These are phyloP conservation scores for Dipodascopsis uninucleata DNA, from an alignment of 805 yeast genomes.

Conservation along the genomic window DNA sequence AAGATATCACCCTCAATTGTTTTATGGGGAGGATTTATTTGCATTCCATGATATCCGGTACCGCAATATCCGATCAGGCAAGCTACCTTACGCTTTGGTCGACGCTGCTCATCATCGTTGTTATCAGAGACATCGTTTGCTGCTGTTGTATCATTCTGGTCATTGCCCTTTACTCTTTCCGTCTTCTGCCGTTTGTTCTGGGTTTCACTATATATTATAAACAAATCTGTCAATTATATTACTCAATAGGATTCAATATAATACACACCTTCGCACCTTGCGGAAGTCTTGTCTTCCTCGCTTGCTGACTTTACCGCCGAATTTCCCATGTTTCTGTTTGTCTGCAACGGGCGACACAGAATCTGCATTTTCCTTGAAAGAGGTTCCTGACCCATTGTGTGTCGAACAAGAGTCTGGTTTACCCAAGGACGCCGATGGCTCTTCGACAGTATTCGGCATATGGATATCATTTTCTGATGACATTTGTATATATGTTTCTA, in stretches of 20 bases:
- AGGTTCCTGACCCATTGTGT: neutral
- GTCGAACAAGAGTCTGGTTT: too few relatives aligned
- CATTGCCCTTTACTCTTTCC: slow-evolving; percentile 4
- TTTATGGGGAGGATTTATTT: slow-evolving; percentile 72
- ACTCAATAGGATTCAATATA: too few relatives aligned
- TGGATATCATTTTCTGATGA: too few relatives aligned
- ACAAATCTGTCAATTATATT: too few relatives aligned
- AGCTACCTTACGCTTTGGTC: slow-evolving; percentile 80
- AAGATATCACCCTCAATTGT: slow-evolving; percentile 90
- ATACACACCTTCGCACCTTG: slow-evolving; percentile 24
- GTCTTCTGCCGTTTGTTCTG: slow-evolving; percentile 2
- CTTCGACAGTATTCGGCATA: too few relatives aligned
- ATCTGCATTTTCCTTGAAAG: neutral
- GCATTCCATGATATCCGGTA: slow-evolving; percentile 96
- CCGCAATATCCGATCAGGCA: slow-evolving; percentile 92
- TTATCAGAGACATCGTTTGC: neutral
- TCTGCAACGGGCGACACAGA: too few relatives aligned
- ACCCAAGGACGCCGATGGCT: too few relatives aligned
- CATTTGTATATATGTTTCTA: too few relatives aligned
- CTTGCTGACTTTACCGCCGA: too few relatives aligned
- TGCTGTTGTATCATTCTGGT: slow-evolving; percentile 1
- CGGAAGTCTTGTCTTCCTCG: slow-evolving; percentile 4
- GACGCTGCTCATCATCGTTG: slow-evolving; percentile 29
- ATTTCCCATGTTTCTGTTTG: too few relatives aligned
- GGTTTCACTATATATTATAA: neutral